phyloP scores from a whole-genome alignment of 148 eudicot genomes.

The Rhododendron simsii region DNA sequence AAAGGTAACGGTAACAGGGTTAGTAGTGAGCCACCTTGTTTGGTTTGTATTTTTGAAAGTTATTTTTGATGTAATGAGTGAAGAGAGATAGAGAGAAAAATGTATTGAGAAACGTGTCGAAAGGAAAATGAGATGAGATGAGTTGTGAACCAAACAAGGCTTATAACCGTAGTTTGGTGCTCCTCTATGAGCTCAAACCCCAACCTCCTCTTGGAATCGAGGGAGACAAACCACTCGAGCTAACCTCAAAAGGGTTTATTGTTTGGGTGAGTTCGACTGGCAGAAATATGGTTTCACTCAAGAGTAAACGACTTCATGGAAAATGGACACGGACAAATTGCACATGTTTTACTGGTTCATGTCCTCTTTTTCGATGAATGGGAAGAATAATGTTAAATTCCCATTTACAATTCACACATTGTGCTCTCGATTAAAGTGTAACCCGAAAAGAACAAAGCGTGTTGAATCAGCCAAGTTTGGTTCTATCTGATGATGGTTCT shows the following conservation, averaged over 20 bases:
- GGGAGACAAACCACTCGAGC: not conserved
- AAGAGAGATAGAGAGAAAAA: too few species aligned
- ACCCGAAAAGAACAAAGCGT: not conserved
- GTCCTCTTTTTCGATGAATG: not conserved
- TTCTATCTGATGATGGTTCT: not conserved
- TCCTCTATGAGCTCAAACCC: not conserved
- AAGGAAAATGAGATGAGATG: too few species aligned
- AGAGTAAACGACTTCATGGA: not conserved
- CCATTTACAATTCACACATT: not conserved
- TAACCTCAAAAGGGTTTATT: not conserved
- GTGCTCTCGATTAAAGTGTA: not conserved
- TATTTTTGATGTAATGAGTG: too few species aligned
- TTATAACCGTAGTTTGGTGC: not conserved
- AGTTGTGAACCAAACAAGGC: too few species aligned
- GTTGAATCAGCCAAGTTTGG: not conserved
- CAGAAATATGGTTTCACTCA: not conserved
- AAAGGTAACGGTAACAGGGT: not conserved
- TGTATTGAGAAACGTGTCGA: too few species aligned
- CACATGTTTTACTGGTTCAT: not conserved
- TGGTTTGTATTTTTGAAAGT: too few species aligned
- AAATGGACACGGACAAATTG: not conserved
- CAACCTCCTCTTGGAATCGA: not conserved
- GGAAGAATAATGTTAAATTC: not conserved
- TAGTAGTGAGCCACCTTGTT: not conserved
- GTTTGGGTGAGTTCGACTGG: not conserved